Evolutionary conservation across 179 eudicot genomes (phyloP).

Genomic region (Gypsophila paniculata): DNA sequence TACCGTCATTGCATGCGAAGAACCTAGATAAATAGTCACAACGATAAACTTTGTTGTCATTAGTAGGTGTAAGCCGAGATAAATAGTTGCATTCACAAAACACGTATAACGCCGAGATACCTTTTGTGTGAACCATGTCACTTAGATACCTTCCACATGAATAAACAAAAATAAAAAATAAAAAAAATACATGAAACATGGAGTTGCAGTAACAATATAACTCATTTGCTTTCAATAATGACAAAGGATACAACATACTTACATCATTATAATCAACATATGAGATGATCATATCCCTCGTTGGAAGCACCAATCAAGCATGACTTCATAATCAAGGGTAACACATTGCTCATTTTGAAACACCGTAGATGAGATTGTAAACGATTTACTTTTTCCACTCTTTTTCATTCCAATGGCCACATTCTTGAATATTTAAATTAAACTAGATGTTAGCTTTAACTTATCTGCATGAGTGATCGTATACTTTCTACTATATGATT

Average conservation of each 20-base stretch:
- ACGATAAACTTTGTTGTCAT: too few species aligned
- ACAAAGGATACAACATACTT: not conserved
- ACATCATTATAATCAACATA: slow-evolving; percentile 1
- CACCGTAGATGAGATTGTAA: not conserved
- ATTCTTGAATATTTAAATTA: not conserved
- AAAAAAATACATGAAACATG: too few species aligned
- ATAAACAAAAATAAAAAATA: too few species aligned
- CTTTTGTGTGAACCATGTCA: not conserved
- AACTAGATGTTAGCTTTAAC: not conserved
- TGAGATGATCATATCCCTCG: not conserved
- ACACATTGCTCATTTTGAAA: slow-evolving; percentile 4
- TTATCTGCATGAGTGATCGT: too few species aligned
- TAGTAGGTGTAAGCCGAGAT: too few species aligned
- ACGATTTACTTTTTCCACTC: not conserved
- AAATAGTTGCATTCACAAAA: too few species aligned
- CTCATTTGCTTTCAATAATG: too few species aligned
- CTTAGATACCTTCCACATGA: not conserved
- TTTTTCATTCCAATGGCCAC: slow-evolving; percentile 5
- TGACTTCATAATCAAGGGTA: not conserved
- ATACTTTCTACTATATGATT: too few species aligned
- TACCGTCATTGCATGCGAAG: too few species aligned
- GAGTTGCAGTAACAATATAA: too few species aligned
- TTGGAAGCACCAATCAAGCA: slow-evolving; percentile 13
- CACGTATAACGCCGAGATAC: not conserved
- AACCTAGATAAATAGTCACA: too few species aligned